Base-by-base conservation (phyloP, 75 land plant genomes). In the Sequoia sempervirens region DNA sequence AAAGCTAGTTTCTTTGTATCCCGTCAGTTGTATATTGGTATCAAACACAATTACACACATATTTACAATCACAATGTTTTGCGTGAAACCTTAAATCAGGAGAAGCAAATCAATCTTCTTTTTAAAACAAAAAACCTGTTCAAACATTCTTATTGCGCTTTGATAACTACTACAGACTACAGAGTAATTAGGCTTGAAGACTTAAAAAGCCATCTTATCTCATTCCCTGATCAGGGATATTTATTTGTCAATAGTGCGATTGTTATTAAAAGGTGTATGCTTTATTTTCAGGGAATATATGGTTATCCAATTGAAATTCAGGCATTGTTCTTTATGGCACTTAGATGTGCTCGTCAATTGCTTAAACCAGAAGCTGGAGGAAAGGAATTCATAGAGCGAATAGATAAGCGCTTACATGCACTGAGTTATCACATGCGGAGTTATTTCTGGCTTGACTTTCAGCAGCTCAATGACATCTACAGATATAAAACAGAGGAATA, bases 301-400 rank as follows among this genome's bases (percentile, higher is more conserved):
- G 98, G 98, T 45, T 96, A 96, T 84, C 98, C 98, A 28, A 92
- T 96, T 80, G 98, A 96, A 86, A 96, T 96, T 58, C 98, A 96
- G 83, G 85, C 98, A 10, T 95, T 96, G 73, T 96, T 96, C 89
- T 96, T 88, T 66, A 94, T 95, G 94, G 96, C 97, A 11, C 88
- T 96, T 68, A 88, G 98, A 69, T 93, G 93, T 83, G 97, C 95
- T 41, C 84, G 90, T 75, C 40, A 83, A 45, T 82, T 96, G 88
- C 90, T 96, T 47, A 93, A 91, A 86, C 94, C 85, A 82, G 98
- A 96, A 76, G 90, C 84, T 7, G 95, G 87, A 83, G 98, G 95
- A 14, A 88, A 89, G 74, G 97, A 94, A 40, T 92, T 88, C 58
- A 82, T 94, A 5, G 97, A 91, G 72, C 82, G 96, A 66, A 95